phyloP scores from a whole-genome alignment of 164 flowering plant genomes.

The Piper longum region DNA sequence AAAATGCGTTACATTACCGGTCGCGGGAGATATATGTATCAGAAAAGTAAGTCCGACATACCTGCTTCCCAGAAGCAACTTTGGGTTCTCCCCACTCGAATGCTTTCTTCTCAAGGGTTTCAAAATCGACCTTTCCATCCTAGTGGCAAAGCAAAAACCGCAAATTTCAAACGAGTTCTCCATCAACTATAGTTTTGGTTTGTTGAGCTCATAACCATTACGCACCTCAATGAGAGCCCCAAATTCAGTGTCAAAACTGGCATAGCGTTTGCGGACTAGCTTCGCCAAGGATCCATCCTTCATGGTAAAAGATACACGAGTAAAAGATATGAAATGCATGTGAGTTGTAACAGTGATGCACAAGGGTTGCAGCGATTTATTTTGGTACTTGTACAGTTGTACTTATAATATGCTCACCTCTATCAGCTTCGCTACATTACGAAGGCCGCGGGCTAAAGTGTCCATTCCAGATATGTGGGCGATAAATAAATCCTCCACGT shows the following conservation, averaged over 20 bases:
- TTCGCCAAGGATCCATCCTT: conserved; percentile 75
- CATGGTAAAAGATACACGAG: background rate
- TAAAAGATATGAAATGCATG: background rate
- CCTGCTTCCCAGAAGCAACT: conserved; percentile 94
- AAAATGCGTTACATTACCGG: no score
- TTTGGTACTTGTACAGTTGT: background rate
- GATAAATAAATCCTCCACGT: conserved; percentile 90
- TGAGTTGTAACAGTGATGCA: no score
- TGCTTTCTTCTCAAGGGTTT: conserved; percentile 68
- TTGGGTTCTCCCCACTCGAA: conserved; percentile 88
- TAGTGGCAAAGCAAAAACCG: conserved; percentile 6
- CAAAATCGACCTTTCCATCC: conserved; percentile 95
- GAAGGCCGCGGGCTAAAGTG: conserved; percentile 87
- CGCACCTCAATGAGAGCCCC: conserved; percentile 76
- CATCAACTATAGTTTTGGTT: background rate
- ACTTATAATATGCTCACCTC: conserved; percentile 30
- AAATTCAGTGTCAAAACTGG: conserved; percentile 75
- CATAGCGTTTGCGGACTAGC: conserved; percentile 74
- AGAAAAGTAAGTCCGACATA: conserved; percentile 6
- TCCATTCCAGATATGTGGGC: conserved; percentile 96
- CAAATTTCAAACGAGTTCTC: background rate
- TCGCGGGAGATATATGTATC: no score
- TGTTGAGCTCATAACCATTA: background rate
- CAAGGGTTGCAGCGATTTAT: background rate
- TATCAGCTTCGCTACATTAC: conserved; percentile 74